Base-by-base conservation (phyloP, 441 rosid species). In the Syzygium syzygioides region DNA sequence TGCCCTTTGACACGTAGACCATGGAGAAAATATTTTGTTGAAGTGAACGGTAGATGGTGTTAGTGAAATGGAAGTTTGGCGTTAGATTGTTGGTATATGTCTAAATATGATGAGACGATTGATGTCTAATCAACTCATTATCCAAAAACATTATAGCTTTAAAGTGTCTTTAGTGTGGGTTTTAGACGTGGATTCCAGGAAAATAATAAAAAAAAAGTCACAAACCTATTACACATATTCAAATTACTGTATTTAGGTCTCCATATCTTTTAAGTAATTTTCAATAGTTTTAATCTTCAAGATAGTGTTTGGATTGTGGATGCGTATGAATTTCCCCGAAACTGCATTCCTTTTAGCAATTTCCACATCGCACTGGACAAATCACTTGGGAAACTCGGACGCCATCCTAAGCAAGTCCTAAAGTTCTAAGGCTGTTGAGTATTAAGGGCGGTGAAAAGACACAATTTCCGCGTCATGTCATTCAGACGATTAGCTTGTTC, bases 361-460 rank as follows among this genome's bases (percentile, higher is more conserved):
- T 98, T 95, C 91, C 94, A 91, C 87, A 85, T 87, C 25, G 98
- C 96, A 76, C 90, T 97, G 86, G 95, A 94, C 80, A 98, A 94
- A 92, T 94, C 98, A 87, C 94, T 96, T 6, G 98, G 98, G 60
- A 96, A 95, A 89, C 91, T 90, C 20, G 96, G 98, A 89, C 93
- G 93, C 93, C 99, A 95, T 55, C 98, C 97, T 20, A 98, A 97
- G 90, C 99, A 98, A 92, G 97, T 96, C 86, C 91, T 96, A 41
- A 96, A 86, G 87, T 97, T 96, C 92, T 97, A 90, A 92, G 64
- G 66, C 88, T 88, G 19, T 2, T 14, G 55, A 83, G n/a, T 59
- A 32, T 32, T 50, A 32, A 14, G n/a, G 64, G 34, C 11, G 0
- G 86, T 15, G 9, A 76, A 45, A 76, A 76, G 14, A 20, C 6